Percentiles rank a stretch among this genome's conserved stretches.
These are phyloP conservation scores for Xylaria bambusicola DNA, from an alignment of 495 filamentous ascomycete species.

Conservation along the genomic window DNA sequence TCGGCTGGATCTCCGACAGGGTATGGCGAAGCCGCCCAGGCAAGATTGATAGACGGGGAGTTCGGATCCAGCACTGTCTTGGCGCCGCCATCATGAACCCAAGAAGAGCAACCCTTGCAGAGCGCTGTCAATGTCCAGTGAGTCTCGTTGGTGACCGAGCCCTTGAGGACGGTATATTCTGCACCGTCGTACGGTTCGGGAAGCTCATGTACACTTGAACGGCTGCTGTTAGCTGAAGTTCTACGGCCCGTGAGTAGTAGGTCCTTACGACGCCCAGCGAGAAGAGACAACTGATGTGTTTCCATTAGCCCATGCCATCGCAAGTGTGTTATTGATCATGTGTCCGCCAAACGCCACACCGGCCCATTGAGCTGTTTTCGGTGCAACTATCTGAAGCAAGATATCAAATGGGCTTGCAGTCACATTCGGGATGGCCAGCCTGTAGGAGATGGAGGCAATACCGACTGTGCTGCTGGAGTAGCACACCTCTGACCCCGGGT, in stretches of 20 bases:
- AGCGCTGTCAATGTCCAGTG: slow-evolving; percentile 43
- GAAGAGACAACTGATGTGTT: slow-evolving; percentile 30
- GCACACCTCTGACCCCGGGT: slow-evolving; percentile 35
- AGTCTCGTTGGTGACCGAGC: slow-evolving; percentile 35
- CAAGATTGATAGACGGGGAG: slow-evolving; percentile 39
- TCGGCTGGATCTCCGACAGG: slow-evolving; percentile 38
- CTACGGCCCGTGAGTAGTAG: neutral
- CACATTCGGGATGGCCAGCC: slow-evolving; percentile 41
- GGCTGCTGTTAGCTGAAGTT: neutral
- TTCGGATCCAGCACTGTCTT: slow-evolving; percentile 36
- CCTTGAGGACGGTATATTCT: slow-evolving; percentile 36
- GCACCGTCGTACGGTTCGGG: slow-evolving; percentile 29
- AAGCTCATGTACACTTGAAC: slow-evolving; percentile 27
- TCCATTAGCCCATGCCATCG: slow-evolving; percentile 40
- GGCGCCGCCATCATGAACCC: slow-evolving; percentile 25
- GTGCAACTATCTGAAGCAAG: slow-evolving; percentile 40
- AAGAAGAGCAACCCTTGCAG: slow-evolving; percentile 40
- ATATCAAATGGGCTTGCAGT: slow-evolving; percentile 38
- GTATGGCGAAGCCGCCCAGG: slow-evolving; percentile 38
- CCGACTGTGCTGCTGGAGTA: slow-evolving; percentile 39
- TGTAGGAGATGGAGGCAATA: slow-evolving; percentile 32
- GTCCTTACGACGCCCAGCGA: slow-evolving; percentile 27
- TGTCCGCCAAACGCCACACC: slow-evolving; percentile 41
- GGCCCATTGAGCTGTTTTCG: slow-evolving; percentile 42
- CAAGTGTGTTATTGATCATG: slow-evolving; percentile 46